A percentile compares a stretch with the other conserved stretches of the same genome.
phyloP scores from a whole-genome alignment of 768 basidiomycete species.

The Suillus discolor region DNA sequence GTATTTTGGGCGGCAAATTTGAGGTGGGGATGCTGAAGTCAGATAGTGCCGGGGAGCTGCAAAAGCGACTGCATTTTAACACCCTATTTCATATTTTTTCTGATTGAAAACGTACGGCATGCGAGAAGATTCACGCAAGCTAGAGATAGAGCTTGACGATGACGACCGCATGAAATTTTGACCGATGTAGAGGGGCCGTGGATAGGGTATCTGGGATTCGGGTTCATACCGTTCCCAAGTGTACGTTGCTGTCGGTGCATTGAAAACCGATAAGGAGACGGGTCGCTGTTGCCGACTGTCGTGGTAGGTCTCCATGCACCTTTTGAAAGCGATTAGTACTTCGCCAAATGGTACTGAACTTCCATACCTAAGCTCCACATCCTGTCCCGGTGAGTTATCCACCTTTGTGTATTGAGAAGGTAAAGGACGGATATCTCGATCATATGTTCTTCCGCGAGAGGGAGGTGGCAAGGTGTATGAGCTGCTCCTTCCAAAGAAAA shows the following conservation, averaged over 20 bases:
- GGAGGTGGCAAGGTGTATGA: conserved; percentile 35
- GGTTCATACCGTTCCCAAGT: conserved; percentile 49
- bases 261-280: conserved; percentile 42
- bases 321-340: conserved; percentile 22
- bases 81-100: conserved; percentile 8
- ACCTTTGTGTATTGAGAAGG: conserved; percentile 33
- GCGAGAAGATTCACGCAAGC: conserved; percentile 29
- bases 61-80: conserved; percentile 17
- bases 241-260: conserved; percentile 46
- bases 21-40: conserved; percentile 29
- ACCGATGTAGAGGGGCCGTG: conserved; percentile 39
- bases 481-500: conserved; percentile 4
- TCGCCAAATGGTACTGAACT: conserved; percentile 9
- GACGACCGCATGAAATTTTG: conserved; percentile 34
- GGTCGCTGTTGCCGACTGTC: conserved; percentile 32
- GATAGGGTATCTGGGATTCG: conserved; percentile 44
- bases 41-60: conserved; percentile 32
- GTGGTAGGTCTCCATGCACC: conserved; percentile 22
- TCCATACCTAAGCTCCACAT: conserved; percentile 27
- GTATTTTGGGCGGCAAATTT: conserved; percentile 33
- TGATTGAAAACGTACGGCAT: conserved; percentile 31
- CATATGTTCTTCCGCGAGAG: conserved; percentile 32
- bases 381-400: conserved; percentile 22
- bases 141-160: conserved; percentile 33
- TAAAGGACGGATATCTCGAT: conserved; percentile 34